Percentiles rank a stretch among this genome's conserved stretches.
Evolutionary conservation across 306 rosid genomes (phyloP).

Genomic region (Sicyos baderoa): DNA sequence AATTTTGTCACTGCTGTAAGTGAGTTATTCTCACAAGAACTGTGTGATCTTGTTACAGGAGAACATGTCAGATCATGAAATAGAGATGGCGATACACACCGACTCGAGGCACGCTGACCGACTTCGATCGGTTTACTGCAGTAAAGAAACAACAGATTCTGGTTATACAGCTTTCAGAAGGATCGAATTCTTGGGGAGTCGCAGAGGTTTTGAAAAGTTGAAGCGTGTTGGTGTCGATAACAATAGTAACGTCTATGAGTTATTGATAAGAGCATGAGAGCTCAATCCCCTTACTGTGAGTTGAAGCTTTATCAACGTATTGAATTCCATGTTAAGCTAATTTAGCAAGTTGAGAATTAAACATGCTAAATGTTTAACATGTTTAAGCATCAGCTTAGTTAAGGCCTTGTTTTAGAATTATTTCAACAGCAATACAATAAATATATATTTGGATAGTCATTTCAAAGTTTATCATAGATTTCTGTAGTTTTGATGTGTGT

Average conservation of each 20-base stretch:
- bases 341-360: neutral
- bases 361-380: too few species aligned
- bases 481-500: neutral
- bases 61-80: constrained; percentile 65
- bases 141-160: constrained; percentile 51
- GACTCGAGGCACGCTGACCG: constrained; percentile 90
- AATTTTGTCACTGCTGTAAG: neutral
- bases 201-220: constrained; percentile 81
- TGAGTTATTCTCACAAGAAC: neutral
- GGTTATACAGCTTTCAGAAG: constrained; percentile 54
- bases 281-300: neutral
- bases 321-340: neutral
- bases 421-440: constrained; percentile 1
- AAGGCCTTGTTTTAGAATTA: constrained; percentile 5
- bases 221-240: constrained; percentile 79
- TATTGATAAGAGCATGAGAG: constrained; percentile 68
- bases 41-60: constrained; percentile 41
- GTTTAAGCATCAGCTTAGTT: neutral
- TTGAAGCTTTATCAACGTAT: neutral
- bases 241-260: constrained; percentile 85
- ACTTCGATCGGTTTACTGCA: constrained; percentile 60
- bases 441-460: neutral
- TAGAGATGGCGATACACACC: constrained; percentile 76
- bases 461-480: neutral
- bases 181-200: constrained; percentile 75